Evolutionary conservation across 495 filamentous ascomycete genomes (phyloP), one percentile per base, ranked within the genome.

Genomic region (Amphirosellinia nigrospora): DNA sequence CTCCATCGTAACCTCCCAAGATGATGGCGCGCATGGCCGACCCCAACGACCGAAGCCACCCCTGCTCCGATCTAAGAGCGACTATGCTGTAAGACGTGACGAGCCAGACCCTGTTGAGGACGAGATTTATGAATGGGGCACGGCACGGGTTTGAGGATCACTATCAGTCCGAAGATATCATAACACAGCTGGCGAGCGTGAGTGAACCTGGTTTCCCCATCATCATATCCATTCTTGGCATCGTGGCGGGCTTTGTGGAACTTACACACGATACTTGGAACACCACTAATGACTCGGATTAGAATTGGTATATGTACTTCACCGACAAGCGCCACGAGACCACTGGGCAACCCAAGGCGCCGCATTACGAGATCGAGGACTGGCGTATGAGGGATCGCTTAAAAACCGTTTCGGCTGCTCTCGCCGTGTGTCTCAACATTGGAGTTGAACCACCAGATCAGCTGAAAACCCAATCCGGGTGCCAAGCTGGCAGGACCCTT

Each of bases 301-400:
- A 94, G 90, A 89, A 87, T 69, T 98, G 97, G 87, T 98, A 95
- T 82, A 97, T 98, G 94, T 99, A 98, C 80, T 99, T 92, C 78
- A 97, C 94, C 56, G 96, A 98, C 78, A 98, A 98, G 79, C 90
- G 94, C 32, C 96, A 98, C 78, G 96, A 98, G 78, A 96, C 93
- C n/a, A 93, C 94, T 43, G 96, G 96, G 21, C 92, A 96, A 66
- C 94, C 96, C 11, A 91, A 94, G 77, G 67, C 78, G 21, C 77
- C 81, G 8, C 73, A 79, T 38, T 86, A 84, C 70, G 83, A 86
- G 64, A 88, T 95, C 15, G 90, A 94, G 75, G 95, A 98, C 72
- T 99, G 96, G 96, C 91, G 95, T 55, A 97, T 97, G 93, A 90
- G 92, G 67, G 96, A 99, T 79, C 89, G 96, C 6, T 83, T 98